These are phyloP conservation scores for Globisporangium rhizosaccharum DNA, from an alignment of 352 stramenopile species.

Conservation along the genomic window DNA sequence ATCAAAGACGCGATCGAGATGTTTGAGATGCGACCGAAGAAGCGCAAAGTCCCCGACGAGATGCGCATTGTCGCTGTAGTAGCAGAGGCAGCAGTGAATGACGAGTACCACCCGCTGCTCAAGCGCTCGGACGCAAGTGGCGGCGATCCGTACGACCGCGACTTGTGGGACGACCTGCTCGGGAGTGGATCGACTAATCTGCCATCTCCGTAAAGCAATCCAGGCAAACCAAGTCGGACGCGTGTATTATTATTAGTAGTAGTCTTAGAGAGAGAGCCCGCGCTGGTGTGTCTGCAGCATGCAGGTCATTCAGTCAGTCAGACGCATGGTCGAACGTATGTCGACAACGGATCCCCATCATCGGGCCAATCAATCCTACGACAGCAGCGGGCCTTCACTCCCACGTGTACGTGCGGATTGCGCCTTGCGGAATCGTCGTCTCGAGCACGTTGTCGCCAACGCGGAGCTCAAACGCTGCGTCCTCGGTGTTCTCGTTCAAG, in stretches of 20 bases:
- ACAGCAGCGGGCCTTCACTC: conserved; percentile 17
- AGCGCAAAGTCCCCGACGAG: conserved; percentile 60
- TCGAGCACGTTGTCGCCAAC: conserved; percentile 35
- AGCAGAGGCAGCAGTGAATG: conserved; percentile 11
- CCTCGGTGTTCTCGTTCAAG: conserved; percentile 82
- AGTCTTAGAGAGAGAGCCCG: too few relatives aligned
- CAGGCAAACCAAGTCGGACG: background rate
- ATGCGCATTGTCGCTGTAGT: conserved; percentile 47
- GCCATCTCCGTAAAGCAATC: background rate
- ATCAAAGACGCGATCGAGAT: conserved; percentile 75
- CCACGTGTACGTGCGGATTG: conserved; percentile 76
- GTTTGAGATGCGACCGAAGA: conserved; percentile 74
- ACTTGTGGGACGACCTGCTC: conserved; percentile 67
- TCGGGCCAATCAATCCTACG: background rate
- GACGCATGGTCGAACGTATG: too few relatives aligned
- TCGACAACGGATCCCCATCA: background rate
- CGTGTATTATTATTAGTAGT: background rate
- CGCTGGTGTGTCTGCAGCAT: too few relatives aligned
- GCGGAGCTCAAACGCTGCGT: conserved; percentile 56
- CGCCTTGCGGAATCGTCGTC: conserved; percentile 45
- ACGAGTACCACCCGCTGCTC: conserved; percentile 40
- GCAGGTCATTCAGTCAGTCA: background rate
- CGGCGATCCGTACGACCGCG: conserved; percentile 52
- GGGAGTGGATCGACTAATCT: conserved; percentile 9
- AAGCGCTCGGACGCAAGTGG: conserved; percentile 13